phyloP scores from a whole-genome alignment of 139 green algal genomes.

The Coccomyxa sp. region DNA sequence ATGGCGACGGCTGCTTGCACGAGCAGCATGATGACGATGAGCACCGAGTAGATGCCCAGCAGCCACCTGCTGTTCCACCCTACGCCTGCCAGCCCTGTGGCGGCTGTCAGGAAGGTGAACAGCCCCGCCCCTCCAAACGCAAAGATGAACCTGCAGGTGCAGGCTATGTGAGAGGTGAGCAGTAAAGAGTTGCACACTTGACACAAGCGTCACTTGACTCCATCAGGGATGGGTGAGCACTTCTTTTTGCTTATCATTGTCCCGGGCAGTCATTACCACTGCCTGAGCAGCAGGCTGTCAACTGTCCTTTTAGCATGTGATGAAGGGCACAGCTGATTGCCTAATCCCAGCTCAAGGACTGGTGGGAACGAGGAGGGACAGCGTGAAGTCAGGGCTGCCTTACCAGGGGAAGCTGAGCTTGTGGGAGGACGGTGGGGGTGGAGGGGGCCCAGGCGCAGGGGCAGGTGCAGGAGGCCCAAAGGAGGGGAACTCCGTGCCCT shows the following conservation, averaged over 20 bases:
- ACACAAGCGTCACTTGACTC: too few species aligned
- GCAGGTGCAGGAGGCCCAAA: neutral
- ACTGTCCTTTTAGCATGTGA: neutral
- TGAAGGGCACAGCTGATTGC: neutral
- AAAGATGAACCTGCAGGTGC: constrained; percentile 33
- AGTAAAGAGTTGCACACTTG: too few species aligned
- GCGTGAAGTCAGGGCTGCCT: neutral
- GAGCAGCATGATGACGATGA: constrained; percentile 25
- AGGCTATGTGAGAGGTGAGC: too few species aligned
- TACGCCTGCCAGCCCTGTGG: constrained; percentile 11
- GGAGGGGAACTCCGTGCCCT: neutral
- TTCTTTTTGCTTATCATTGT: neutral
- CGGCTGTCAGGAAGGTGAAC: constrained; percentile 22
- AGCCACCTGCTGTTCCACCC: constrained; percentile 12
- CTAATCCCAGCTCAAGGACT: neutral
- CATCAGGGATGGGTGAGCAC: neutral
- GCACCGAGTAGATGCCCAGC: constrained; percentile 21
- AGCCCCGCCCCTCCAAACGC: constrained; percentile 23
- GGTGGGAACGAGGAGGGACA: neutral
- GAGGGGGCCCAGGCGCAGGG: neutral
- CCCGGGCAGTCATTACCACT: neutral
- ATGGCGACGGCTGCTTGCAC: constrained; percentile 7
- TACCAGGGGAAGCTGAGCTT: constrained; percentile 5
- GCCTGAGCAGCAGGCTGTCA: neutral
- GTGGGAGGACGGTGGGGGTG: neutral